Evolutionary conservation across 1,139 yeast genomes (phyloP), one percentile per base, ranked within the genome.

Genomic region (Taiozyma sp.): DNA sequence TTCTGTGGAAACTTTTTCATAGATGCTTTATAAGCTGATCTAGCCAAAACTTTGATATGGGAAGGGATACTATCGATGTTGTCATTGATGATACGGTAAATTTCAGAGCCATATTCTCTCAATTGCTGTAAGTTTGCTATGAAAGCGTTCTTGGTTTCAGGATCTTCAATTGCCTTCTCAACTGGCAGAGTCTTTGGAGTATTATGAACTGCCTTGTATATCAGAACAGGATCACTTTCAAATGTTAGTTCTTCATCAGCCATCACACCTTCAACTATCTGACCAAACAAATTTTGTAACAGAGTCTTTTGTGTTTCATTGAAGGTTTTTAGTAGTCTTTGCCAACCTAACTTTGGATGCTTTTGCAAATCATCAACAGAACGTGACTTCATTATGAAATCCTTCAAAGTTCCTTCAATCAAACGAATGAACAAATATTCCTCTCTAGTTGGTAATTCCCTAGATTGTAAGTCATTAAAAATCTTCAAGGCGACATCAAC

Each of bases 171-270:
- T 1, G 98, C 97, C 38, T 73, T 77, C 47, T 84, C 86, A 0
- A 86, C 83, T 4, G 81, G 65, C 2, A 82, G 67, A 54, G 59
- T 69, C 53, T 74, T 74, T 44, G 76, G 74, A 29, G 63, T 56
- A 61, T 79, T 75, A 56, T 73, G 67, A 56, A 80, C 61, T 55
- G 61, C 54, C 61, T 65, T 69, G 64, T 84, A 83, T 39, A 87
- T 82, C n/a, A 73, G 70, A 8, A 80, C 67, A 2, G 99, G 98
- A 64, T 92, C 89, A 53, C 93, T 83, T 63, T 92, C 97, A 60
- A 90, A 80, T 28, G 81, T 84, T 52, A 79, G 72, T 19, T 81
- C 84, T 8, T 80, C 69, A n/a, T 63, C 63, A 81, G 73, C 48
- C 16, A 59, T 47, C 68, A 73, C 34, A 67, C 61, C 43, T 79